These are phyloP conservation scores for Aureoboletus auriporus DNA, from an alignment of 768 basidiomycete species.

Conservation along the genomic window DNA sequence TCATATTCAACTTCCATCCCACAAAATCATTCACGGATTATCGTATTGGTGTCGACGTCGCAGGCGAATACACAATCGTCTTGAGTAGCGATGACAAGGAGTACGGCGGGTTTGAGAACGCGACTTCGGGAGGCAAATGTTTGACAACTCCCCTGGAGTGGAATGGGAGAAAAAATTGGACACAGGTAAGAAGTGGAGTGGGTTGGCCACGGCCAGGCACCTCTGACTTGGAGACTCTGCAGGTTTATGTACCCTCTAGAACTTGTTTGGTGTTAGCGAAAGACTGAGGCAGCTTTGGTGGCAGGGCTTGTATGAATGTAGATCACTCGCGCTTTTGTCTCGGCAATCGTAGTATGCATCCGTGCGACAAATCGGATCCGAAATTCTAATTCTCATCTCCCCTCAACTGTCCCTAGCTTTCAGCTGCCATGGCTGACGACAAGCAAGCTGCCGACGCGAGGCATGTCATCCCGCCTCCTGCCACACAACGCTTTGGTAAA, in stretches of 20 bases:
- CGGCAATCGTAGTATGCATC: no score
- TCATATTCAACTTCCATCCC: conserved; percentile 97
- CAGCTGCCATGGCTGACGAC: conserved; percentile 17
- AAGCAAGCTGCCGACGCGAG: conserved; percentile 2
- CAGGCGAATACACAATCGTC: conserved; percentile 81
- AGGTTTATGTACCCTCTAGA: conserved; percentile 32
- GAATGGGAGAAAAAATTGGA: conserved; percentile 89
- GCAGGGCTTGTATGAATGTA: not conserved
- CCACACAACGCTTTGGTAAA: not conserved
- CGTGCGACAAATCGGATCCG: no score
- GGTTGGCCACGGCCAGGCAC: not conserved
- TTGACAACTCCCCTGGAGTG: conserved; percentile 85
- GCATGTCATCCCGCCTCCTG: conserved; percentile 18
- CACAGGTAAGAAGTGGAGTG: conserved; percentile 55
- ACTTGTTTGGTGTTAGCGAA: conserved; percentile 30
- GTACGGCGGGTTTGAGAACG: conserved; percentile 89
- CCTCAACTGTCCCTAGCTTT: no score
- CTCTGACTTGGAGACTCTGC: conserved; percentile 1
- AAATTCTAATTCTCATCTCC: no score
- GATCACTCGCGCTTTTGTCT: no score
- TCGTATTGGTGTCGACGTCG: conserved; percentile 80
- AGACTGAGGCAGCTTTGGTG: not conserved
- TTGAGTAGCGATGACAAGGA: conserved; percentile 81
- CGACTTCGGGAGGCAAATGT: conserved; percentile 58
- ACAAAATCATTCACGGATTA: conserved; percentile 91